Evolutionary conservation across 1,284 basidiomycete genomes (phyloP).

Genomic region (Puccinia coronata): DNA sequence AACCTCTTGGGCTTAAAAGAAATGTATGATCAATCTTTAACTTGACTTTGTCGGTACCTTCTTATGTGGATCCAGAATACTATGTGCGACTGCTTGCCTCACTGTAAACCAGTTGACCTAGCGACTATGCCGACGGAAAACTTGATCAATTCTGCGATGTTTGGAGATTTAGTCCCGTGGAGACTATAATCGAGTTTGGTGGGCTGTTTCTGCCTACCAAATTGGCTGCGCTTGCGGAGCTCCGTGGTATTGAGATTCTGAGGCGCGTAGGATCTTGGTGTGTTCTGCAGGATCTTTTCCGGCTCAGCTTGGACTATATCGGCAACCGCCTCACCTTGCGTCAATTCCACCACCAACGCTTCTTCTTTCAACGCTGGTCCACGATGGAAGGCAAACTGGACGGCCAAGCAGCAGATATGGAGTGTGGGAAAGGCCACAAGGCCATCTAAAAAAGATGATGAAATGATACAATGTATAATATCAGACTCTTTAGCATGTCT

Average conservation of each 20-base stretch:
- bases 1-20: too few relatives aligned
- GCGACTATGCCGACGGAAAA: neutral
- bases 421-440: conserved; percentile 19
- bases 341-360: neutral
- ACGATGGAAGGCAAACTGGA: conserved; percentile 26
- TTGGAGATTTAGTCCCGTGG: conserved; percentile 2
- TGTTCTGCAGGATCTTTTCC: neutral
- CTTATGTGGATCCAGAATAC: neutral
- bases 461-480: neutral
- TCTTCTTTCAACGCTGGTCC: conserved; percentile 16
- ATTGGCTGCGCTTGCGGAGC: neutral
- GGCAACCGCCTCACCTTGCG: neutral
- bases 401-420: conserved; percentile 20
- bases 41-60: neutral
- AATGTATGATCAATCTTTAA: too few relatives aligned
- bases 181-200: neutral
- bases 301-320: neutral
- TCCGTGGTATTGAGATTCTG: neutral
- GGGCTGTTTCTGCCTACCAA: neutral
- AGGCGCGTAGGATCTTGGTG: neutral
- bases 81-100: neutral
- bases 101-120: neutral
- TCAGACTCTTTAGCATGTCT: neutral
- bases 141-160: conserved; percentile 16
- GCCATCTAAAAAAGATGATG: neutral